These are phyloP conservation scores for Penicillium sp. DNA, from an alignment of 2,329 filamentous ascomycete genomes.

Conservation along the genomic window DNA sequence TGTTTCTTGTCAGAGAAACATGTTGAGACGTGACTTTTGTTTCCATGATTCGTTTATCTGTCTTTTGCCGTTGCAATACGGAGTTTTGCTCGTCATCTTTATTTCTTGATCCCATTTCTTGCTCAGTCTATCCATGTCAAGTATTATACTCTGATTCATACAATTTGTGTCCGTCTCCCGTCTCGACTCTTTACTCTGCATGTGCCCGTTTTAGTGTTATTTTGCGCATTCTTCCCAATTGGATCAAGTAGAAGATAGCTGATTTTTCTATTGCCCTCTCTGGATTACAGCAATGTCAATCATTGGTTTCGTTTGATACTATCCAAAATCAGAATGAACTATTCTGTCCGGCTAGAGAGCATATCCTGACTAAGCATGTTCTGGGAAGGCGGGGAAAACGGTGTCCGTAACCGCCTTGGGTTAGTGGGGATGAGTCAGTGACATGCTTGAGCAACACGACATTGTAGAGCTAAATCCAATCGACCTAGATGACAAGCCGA, in stretches of 20 bases:
- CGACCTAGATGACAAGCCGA: not conserved
- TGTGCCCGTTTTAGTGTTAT: no score
- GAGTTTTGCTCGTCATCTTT: not conserved
- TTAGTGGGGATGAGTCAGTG: slow-evolving; percentile 6
- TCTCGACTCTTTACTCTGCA: no score
- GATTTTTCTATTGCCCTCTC: no score
- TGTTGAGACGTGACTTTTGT: not conserved
- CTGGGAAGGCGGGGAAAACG: not conserved
- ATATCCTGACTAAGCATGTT: not conserved
- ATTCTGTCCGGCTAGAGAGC: not conserved
- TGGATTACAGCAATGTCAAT: no score
- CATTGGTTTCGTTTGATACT: not conserved
- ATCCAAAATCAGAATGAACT: not conserved
- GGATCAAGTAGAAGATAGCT: no score
- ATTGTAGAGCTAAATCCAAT: not conserved
- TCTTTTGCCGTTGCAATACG: not conserved
- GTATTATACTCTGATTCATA: no score
- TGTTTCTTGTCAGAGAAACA: not conserved
- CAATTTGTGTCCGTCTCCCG: no score
- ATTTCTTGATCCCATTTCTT: not conserved
- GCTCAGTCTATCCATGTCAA: no score
- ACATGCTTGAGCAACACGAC: not conserved
- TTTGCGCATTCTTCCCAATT: no score
- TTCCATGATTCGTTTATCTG: not conserved
- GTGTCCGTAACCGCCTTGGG: not conserved